Evolutionary conservation across 164 flowering plant genomes (phyloP).

Genomic region (Annona cherimola): DNA sequence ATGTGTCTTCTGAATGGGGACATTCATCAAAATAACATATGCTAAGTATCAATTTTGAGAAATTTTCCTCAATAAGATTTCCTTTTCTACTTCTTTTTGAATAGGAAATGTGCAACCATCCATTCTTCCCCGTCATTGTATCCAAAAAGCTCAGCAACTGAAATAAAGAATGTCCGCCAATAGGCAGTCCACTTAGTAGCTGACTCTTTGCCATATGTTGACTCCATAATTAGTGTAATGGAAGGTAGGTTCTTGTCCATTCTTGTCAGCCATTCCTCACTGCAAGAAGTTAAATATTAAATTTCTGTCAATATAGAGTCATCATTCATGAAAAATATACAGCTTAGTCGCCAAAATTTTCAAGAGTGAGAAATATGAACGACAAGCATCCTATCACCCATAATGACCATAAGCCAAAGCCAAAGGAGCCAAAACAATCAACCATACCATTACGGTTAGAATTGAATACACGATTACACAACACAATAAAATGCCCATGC

Average conservation of each 20-base stretch:
- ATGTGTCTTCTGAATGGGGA: not conserved
- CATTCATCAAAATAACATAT: not conserved
- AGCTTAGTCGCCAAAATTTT: too few relatives aligned
- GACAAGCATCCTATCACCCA: too few relatives aligned
- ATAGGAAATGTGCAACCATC: constrained; percentile 82
- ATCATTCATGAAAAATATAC: too few relatives aligned
- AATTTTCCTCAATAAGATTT: not conserved
- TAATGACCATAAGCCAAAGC: too few relatives aligned
- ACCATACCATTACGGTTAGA: too few relatives aligned
- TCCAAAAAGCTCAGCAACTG: constrained; percentile 83
- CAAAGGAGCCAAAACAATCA: too few relatives aligned
- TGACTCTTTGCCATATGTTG: constrained; percentile 75
- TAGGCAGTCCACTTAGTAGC: constrained; percentile 81
- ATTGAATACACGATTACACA: too few relatives aligned
- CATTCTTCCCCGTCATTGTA: constrained; percentile 88
- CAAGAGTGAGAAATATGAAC: too few relatives aligned
- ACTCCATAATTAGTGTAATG: constrained; percentile 70
- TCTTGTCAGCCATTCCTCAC: constrained; percentile 88
- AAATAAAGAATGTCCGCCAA: constrained; percentile 86
- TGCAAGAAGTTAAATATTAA: constrained; percentile 27
- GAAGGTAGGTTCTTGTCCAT: constrained; percentile 60
- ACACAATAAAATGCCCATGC: too few relatives aligned
- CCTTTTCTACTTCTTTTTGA: constrained; percentile 48
- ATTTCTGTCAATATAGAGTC: constrained; percentile 1
- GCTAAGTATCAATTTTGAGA: not conserved